Base-by-base conservation (phyloP, 495 filamentous ascomycete species). In the Thozetella sp. region DNA sequence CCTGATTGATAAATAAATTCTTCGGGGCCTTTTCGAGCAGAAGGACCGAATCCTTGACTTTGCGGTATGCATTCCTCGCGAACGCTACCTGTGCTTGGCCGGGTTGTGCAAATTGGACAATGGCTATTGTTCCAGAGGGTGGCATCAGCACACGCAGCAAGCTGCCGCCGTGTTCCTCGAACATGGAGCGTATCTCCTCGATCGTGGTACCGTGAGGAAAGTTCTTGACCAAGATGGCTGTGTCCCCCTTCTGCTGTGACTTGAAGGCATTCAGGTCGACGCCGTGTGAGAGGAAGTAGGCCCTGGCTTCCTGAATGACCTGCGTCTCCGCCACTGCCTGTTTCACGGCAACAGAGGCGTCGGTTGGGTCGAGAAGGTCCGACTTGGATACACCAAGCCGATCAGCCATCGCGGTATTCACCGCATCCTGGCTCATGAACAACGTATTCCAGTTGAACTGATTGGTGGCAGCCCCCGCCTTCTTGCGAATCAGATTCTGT, bases 391-490 rank as follows among this genome's bases (percentile, higher is more conserved):
- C 83, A 17, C 93, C 93, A 4, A 98, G 77, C 56, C 93, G 88
- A 67, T 91, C 85, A 40, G 96, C 90, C 48, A 97, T 85, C 15
- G 93, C 94, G 45, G 91, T 90, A 74, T 97, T 93, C 40, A 98
- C 93, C 45, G 95, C 92, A 80, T 99, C 93, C 76, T 96, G 92
- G 73, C 89, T 97, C 93, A 99, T 95, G 72, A 95, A 98, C 48
- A 99, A 79, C 17, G 93, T 93, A 77, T 98, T 99, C 96, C 95
- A 99, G 70, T 91, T 97, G 74, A 97, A 97, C 11, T 84, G 84
- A 9, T 83, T 87, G 6, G 87, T 87, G 15, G 90, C 82, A 24
- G 93, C 90, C 56, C 90, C 86, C 40, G 86, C 79, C 72, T 90
- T 96, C 60, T 88, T 88, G 75, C 90, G 93, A 48, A 98, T 87